A percentile compares a stretch with the other conserved stretches of the same genome.
Conservation (phyloP, 148 eudicot genomes). For the Rhododendron griersonianum region DNA sequence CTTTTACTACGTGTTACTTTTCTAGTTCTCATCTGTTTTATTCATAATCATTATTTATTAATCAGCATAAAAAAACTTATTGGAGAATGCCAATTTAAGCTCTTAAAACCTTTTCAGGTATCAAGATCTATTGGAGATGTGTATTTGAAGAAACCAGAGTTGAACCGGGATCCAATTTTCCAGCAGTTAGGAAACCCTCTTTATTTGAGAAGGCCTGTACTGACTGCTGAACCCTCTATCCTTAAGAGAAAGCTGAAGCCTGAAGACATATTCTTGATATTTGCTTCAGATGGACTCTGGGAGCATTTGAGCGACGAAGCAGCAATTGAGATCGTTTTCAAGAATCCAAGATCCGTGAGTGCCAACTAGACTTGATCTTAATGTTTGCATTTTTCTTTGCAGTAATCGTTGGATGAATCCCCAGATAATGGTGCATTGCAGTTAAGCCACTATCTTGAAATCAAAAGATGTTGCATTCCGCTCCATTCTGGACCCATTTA, state of each 20-base stretch:
- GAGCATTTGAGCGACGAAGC: constrained; percentile 48
- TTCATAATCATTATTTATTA: not conserved
- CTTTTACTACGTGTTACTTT: not conserved
- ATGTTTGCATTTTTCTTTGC: not conserved
- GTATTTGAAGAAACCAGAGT: constrained; percentile 51
- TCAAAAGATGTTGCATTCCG: not conserved
- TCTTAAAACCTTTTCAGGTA: constrained; percentile 26
- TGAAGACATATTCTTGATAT: constrained; percentile 45
- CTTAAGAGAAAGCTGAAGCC: constrained; percentile 33
- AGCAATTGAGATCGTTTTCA: constrained; percentile 43
- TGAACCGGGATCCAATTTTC: constrained; percentile 39
- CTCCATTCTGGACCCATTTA: not conserved
- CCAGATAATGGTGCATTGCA: not conserved
- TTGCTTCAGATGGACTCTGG: constrained; percentile 64
- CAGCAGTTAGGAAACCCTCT: constrained; percentile 30
- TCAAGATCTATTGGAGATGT: constrained; percentile 64
- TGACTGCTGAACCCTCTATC: constrained; percentile 51
- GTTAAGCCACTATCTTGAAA: not conserved
- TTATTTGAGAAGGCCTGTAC: constrained; percentile 37
- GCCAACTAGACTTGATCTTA: not conserved
- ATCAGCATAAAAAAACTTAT: not conserved
- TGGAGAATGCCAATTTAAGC: not conserved
- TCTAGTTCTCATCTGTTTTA: not conserved
- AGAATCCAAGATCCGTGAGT: constrained; percentile 52
- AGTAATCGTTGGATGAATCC: not conserved